Evolutionary conservation across 1,284 basidiomycete genomes (phyloP).

Genomic region (Singerocomus rubriflavus): DNA sequence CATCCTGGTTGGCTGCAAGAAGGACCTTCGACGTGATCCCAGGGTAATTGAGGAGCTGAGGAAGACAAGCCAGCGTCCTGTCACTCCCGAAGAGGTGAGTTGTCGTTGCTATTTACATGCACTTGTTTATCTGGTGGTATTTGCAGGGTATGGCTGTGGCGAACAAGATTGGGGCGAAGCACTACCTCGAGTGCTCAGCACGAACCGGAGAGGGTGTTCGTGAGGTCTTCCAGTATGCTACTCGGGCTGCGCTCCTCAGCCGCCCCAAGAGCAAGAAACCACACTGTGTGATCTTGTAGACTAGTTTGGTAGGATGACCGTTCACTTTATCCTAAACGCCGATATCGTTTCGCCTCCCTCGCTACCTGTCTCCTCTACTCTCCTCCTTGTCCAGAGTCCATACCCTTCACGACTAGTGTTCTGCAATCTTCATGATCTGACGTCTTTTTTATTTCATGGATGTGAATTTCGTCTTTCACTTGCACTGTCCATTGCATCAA

Average conservation of each 20-base stretch:
- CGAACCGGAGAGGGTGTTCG: conserved; percentile 87
- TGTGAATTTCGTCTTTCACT: conserved; percentile 15
- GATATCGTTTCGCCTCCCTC: conserved; percentile 20
- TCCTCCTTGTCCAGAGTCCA: conserved; percentile 29
- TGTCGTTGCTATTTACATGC: background rate
- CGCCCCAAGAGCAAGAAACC: conserved; percentile 42
- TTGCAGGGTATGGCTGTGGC: conserved; percentile 79
- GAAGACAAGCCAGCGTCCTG: conserved; percentile 80
- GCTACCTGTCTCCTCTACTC: conserved; percentile 10
- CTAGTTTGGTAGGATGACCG: conserved; percentile 22
- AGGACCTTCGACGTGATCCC: conserved; percentile 78
- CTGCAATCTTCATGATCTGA: conserved; percentile 39
- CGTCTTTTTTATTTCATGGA: conserved; percentile 18
- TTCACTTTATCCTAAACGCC: conserved; percentile 20
- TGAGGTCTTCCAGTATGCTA: conserved; percentile 91
- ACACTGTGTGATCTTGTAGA: conserved; percentile 56
- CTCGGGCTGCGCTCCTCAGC: conserved; percentile 71
- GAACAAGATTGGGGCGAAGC: conserved; percentile 85
- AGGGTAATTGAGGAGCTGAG: conserved; percentile 79
- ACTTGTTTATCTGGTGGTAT: conserved; percentile 1
- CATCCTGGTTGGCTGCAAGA: conserved; percentile 93
- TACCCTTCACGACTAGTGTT: conserved; percentile 39
- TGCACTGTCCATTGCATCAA: conserved; percentile 1
- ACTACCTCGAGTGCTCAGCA: conserved; percentile 90
- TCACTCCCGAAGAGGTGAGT: conserved; percentile 69